Base-by-base conservation (phyloP, 148 eudicot genomes). In the Rhododendron mucronatum region DNA sequence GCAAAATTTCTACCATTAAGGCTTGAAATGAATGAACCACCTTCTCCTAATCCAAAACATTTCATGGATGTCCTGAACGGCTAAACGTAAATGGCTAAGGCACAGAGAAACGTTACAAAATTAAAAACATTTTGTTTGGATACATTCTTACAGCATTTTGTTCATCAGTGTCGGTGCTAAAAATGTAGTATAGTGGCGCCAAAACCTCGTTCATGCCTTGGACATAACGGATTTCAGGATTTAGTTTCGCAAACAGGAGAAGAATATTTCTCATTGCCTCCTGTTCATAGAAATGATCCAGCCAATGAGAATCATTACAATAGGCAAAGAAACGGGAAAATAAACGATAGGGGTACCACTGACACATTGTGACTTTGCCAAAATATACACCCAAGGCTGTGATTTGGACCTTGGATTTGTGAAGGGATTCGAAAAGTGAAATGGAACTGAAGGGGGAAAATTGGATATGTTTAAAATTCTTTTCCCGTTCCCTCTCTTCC, bases 131-230 rank as follows among this genome's bases (percentile, higher is more conserved):
- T 3, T 14, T 26, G n/a, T 12, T 83, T 79, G 61, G 15, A 63
- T 18, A 84, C 30, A 81, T 83, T 35, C 96, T 94, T 90, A 94
- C 96, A 84, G 88, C 93, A 86, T 91, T 90, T 84, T 92, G 90
- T 86, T 90, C 92, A 81, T 88, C 85, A 55, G 93, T 39, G 87
- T 94, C 94, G 8, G 92, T 89, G 80, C 92, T 89, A 77, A 94
- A 90, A 3, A 94, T 90, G 47, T 88, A 93, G 82, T 85, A 93
- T 61, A 94, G 86, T 51, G 95, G 95, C 23, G 95, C 96, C 86
- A 94, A 88, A 75, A 93, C 93, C 90, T 94, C 96, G 80, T 94
- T 93, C 96, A 93, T 94, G 89, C 96, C 96, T 90, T 94, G 96
- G 74, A 94, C 96, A 84, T 92, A 94, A 30, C 89, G 88, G 63